Percentiles rank a stretch among this genome's conserved stretches.
Evolutionary conservation across 2,329 filamentous ascomycete species (phyloP).

Genomic region (Ascochyta viciae-villosae): DNA sequence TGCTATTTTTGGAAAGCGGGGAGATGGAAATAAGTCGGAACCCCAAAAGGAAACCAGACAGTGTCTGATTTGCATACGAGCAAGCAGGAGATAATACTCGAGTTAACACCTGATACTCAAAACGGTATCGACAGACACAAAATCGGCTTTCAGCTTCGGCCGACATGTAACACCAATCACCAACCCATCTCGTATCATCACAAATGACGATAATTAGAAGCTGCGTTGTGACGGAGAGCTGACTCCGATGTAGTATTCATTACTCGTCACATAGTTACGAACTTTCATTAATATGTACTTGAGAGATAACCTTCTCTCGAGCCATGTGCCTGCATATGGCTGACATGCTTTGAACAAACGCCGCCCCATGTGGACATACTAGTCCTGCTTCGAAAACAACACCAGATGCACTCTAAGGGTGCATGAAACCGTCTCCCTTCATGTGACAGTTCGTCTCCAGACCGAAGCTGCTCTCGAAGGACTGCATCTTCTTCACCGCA

Average conservation of each 20-base stretch:
- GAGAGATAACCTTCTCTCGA: slow-evolving; percentile 5
- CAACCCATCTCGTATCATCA: not conserved
- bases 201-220: not conserved
- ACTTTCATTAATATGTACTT: slow-evolving; percentile 8
- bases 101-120: not conserved
- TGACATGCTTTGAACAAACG: slow-evolving; percentile 11
- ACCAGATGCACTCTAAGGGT: slow-evolving; percentile 30
- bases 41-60: not conserved
- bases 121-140: not conserved
- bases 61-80: slow-evolving; percentile 5
- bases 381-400: slow-evolving; percentile 2
- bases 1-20: slow-evolving; percentile 17
- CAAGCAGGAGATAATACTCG: slow-evolving; percentile 1
- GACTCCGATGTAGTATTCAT: slow-evolving; percentile 11
- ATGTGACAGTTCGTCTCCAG: slow-evolving; percentile 40
- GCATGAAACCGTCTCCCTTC: slow-evolving; percentile 45
- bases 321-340: slow-evolving; percentile 6
- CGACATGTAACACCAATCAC: not conserved
- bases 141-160: not conserved
- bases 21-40: not conserved
- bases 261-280: slow-evolving; percentile 4
- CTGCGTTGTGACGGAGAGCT: not conserved
- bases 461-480: slow-evolving; percentile 36
- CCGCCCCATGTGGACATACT: slow-evolving; percentile 1
- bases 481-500: slow-evolving; percentile 29